phyloP scores from a whole-genome alignment of 495 filamentous ascomycete genomes.

The Penicillium steckii region DNA sequence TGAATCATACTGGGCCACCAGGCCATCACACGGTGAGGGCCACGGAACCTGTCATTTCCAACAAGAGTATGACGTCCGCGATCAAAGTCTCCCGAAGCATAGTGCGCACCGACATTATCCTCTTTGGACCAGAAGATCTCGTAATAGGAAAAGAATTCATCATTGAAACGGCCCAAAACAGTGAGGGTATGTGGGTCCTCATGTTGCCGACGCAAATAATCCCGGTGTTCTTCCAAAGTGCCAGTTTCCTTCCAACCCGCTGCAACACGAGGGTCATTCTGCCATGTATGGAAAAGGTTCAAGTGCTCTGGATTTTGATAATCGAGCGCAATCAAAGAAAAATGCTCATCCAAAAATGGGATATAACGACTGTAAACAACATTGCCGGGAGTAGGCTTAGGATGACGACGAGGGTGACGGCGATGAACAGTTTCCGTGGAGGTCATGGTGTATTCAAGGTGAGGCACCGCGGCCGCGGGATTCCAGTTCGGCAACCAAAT shows the following conservation, averaged over 20 bases:
- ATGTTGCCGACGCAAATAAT: conserved; percentile 54
- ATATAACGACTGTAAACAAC: conserved; percentile 65
- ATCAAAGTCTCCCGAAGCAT: conserved; percentile 56
- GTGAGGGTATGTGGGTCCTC: conserved; percentile 58
- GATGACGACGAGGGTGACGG: conserved; percentile 54
- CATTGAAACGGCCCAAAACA: conserved; percentile 57
- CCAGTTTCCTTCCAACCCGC: conserved; percentile 66
- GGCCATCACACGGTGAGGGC: conserved; percentile 59
- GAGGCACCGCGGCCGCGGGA: conserved; percentile 13
- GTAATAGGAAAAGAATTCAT: conserved; percentile 60
- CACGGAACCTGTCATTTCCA: conserved; percentile 59
- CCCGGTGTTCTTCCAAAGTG: conserved; percentile 58
- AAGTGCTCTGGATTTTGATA: conserved; percentile 50
- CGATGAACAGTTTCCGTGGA: conserved; percentile 28
- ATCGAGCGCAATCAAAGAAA: conserved; percentile 61
- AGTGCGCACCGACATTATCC: conserved; percentile 60
- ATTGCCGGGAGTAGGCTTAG: conserved; percentile 56
- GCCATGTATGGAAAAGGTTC: conserved; percentile 61
- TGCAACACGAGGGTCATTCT: conserved; percentile 66
- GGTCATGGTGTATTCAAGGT: conserved; percentile 33
- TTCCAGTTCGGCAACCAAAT: conserved; percentile 41
- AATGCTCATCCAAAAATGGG: conserved; percentile 60
- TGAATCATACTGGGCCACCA: conserved; percentile 70
- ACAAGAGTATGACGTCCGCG: conserved; percentile 65
- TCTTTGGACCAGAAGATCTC: conserved; percentile 70